A percentile compares a stretch with the other conserved stretches of the same genome.
These are phyloP conservation scores for Penicillium janthinellum DNA, from an alignment of 2,329 filamentous ascomycete genomes.

Conservation along the genomic window DNA sequence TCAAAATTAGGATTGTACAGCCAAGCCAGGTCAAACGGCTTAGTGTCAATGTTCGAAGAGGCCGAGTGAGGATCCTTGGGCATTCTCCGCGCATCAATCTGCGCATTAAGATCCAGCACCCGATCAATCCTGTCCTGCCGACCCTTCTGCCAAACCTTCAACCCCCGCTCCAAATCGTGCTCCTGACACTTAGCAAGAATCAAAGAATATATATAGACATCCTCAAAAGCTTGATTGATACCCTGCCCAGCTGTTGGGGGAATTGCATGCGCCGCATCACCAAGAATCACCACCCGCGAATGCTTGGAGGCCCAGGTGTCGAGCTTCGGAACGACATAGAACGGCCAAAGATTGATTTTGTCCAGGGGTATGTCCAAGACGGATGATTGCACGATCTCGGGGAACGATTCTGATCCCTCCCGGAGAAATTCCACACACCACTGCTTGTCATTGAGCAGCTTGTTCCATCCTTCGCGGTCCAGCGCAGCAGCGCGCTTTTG, in stretches of 20 bases:
- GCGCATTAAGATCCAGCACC: conserved; percentile 52
- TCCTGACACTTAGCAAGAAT: conserved; percentile 35
- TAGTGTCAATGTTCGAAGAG: conserved; percentile 20
- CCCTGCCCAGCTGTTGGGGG: conserved; percentile 64
- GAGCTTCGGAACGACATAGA: conserved; percentile 52
- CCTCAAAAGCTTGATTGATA: conserved; percentile 60
- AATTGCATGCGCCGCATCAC: conserved; percentile 65
- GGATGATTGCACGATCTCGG: conserved; percentile 43
- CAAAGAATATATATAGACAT: conserved; percentile 51
- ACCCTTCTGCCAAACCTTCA: conserved; percentile 52
- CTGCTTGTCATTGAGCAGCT: conserved; percentile 45
- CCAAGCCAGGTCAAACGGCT: conserved; percentile 46
- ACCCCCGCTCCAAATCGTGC: conserved; percentile 29
- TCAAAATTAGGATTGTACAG: conserved; percentile 48
- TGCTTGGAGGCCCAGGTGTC: conserved; percentile 47
- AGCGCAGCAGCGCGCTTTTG: conserved; percentile 45
- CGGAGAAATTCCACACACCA: conserved; percentile 41
- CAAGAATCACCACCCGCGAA: conserved; percentile 51
- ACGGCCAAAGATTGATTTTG: conserved; percentile 53
- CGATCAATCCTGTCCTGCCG: conserved; percentile 52
- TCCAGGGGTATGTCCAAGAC: conserved; percentile 38
- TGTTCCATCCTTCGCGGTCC: conserved; percentile 48
- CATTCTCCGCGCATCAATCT: conserved; percentile 53
- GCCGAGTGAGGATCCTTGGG: conserved; percentile 30
- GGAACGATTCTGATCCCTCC: conserved; percentile 36